These are phyloP conservation scores for Neoboletus subvelutipes DNA, from an alignment of 768 basidiomycete species.

Conservation along the genomic window DNA sequence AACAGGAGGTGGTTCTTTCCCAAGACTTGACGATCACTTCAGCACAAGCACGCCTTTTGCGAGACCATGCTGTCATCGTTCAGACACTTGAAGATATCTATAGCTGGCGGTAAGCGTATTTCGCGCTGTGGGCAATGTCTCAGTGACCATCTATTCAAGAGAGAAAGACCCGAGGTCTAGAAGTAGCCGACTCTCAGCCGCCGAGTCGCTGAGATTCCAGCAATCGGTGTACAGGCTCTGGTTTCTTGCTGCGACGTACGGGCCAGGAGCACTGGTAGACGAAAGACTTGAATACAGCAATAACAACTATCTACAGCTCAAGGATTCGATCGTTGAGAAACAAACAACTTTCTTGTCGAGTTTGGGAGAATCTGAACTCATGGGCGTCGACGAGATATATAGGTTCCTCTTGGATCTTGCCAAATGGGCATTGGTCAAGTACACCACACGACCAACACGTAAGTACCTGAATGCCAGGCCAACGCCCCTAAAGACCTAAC, in stretches of 20 bases:
- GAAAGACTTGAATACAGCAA: neutral
- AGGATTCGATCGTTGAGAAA: slow-evolving; percentile 5
- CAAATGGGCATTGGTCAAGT: slow-evolving; percentile 12
- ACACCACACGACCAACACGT: neutral
- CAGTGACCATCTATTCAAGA: slow-evolving; percentile 17
- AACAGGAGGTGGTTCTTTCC: slow-evolving; percentile 3
- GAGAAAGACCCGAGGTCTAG: slow-evolving; percentile 37
- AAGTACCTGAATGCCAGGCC: neutral
- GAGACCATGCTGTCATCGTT: slow-evolving; percentile 26
- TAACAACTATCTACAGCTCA: neutral
- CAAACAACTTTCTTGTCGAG: slow-evolving; percentile 6
- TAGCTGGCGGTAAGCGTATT: slow-evolving; percentile 36
- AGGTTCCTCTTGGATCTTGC: slow-evolving; percentile 21
- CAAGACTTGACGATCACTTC: slow-evolving; percentile 11
- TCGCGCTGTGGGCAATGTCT: neutral
- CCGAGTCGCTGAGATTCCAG: slow-evolving; percentile 34
- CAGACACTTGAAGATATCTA: slow-evolving; percentile 38
- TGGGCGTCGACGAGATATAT: slow-evolving; percentile 21
- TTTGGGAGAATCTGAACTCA: slow-evolving; percentile 16
- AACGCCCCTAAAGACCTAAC: neutral
- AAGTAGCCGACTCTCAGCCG: slow-evolving; percentile 29
- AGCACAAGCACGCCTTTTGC: slow-evolving; percentile 24
- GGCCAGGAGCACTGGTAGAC: neutral
- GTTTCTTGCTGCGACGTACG: slow-evolving; percentile 18
- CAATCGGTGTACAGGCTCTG: slow-evolving; percentile 33